phyloP scores from a whole-genome alignment of 257 asterid species.

The Capsicum pubescens region DNA sequence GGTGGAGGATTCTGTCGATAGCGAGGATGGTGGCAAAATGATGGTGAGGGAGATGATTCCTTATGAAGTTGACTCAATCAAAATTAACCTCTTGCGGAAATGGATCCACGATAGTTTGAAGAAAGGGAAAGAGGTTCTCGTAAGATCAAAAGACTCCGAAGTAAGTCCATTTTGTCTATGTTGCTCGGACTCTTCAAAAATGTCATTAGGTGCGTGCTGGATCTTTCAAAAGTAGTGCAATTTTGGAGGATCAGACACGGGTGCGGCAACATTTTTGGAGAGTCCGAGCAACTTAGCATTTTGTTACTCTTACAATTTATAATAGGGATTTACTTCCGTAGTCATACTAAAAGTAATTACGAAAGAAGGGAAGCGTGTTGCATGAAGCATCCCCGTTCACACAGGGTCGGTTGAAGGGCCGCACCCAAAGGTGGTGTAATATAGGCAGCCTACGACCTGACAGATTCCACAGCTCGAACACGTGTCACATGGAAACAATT shows the following conservation, averaged over 20 bases:
- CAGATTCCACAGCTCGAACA: background rate
- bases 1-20: conserved; percentile 76
- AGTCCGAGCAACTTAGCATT: background rate
- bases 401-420: background rate
- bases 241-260: too few species aligned
- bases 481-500: background rate
- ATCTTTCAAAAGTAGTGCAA: too few species aligned
- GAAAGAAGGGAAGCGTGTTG: too few species aligned
- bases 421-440: background rate
- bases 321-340: too few species aligned
- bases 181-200: too few species aligned
- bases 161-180: conserved; percentile 42
- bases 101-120: conserved; percentile 88
- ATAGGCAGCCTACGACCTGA: background rate
- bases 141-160: conserved; percentile 79
- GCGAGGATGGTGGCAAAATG: conserved; percentile 87
- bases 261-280: too few species aligned
- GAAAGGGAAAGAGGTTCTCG: conserved; percentile 66
- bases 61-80: conserved; percentile 73
- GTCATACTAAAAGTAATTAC: too few species aligned
- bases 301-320: background rate
- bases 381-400: background rate
- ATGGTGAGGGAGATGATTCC: conserved; percentile 87
- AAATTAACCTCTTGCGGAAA: conserved; percentile 54
- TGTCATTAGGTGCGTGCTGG: too few species aligned